Evolutionary conservation across 768 basidiomycete species (phyloP), one percentile per base, ranked within the genome.

Genomic region (Royoungia palumana): DNA sequence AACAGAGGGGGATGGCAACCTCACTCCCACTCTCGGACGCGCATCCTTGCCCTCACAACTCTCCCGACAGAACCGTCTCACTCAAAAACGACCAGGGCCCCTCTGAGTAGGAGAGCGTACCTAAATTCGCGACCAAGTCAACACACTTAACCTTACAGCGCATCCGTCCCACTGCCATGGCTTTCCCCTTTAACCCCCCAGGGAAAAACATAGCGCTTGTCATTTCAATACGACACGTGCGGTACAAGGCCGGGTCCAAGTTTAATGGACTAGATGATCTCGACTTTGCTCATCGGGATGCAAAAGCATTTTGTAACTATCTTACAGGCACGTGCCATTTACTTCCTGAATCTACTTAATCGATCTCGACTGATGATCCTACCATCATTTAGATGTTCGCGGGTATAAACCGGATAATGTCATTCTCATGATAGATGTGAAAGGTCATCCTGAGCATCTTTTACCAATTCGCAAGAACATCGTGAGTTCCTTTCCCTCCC

Each of bases 401-500:
- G 64, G 55, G 2, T 81, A 81, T 53, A 40, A 61, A 1, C 37
- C 53, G 0, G 60, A 70, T 13, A 67, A 80, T 44, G 71, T 81
- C 28, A 70, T 63, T 0, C 53, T 75, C 0, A 70, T 83, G 42
- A 63, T 75, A 9, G 80, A 83, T 48, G 55, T 64, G 7, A 22
- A 20, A 8, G 7, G 1, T 6, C 59, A 68, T 17, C 59, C 69
- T 2, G 27, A 61, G 11, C 46, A 72, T 24, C 49, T 61, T 0
- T 67, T 68, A 56, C 80, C 79, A 1, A 80, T 75, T 0, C 56
- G 58, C 17, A 55, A 50, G 3, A 80, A 72, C 20, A 75, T 82
- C 41, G 79, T 80, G 48, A 39, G 74, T 60, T 1, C 0, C 10
- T 27, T 38, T 22, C 1, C 34, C 4, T 40, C 24, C 22, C 28